These are phyloP conservation scores for Gaeumannomyces sp. DNA, from an alignment of 2,329 filamentous ascomycete species.

Conservation along the genomic window DNA sequence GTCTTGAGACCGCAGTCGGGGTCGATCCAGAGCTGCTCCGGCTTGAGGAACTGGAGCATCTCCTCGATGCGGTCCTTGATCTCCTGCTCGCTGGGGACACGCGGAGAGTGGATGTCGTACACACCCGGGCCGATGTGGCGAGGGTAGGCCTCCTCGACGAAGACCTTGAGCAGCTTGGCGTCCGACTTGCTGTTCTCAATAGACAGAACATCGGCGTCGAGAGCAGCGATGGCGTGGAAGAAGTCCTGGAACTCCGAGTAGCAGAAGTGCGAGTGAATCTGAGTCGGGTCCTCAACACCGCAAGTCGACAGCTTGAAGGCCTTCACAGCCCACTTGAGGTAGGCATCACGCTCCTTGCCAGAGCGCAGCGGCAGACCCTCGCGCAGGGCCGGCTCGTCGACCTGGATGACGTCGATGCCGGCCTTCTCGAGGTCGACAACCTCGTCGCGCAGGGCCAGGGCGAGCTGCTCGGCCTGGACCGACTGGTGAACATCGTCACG, in stretches of 20 bases:
- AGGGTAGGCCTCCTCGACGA: slow-evolving; percentile 94
- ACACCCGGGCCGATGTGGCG: slow-evolving; percentile 98
- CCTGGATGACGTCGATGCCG: slow-evolving; percentile 96
- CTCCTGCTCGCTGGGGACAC: slow-evolving; percentile 95
- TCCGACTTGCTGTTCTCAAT: slow-evolving; percentile 99
- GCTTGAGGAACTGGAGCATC: slow-evolving; percentile 97
- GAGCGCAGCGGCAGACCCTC: slow-evolving; percentile 96
- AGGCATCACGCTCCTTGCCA: slow-evolving; percentile 91
- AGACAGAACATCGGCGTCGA: slow-evolving; percentile 95
- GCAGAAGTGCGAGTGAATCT: slow-evolving; percentile 99
- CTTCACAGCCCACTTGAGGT: slow-evolving; percentile 95
- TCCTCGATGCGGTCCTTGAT: slow-evolving; percentile 96
- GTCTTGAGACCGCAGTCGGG: slow-evolving; percentile 99
- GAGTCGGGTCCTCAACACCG: slow-evolving; percentile 89
- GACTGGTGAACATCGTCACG: slow-evolving; percentile 99
- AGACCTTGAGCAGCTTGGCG: slow-evolving; percentile 97
- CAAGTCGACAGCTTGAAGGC: slow-evolving; percentile 95
- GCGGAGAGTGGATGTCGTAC: slow-evolving; percentile 99
- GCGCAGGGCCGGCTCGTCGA: slow-evolving; percentile 97
- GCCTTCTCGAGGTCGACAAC: slow-evolving; percentile 96
- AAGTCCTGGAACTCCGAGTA: slow-evolving; percentile 99
- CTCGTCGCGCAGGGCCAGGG: slow-evolving; percentile 96
- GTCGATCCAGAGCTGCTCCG: slow-evolving; percentile 99
- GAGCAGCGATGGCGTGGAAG: slow-evolving; percentile 98
- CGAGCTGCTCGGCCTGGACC: slow-evolving; percentile 96